Evolutionary conservation across 208 protist genomes (phyloP).

Genomic region (Leishmania turanica): DNA sequence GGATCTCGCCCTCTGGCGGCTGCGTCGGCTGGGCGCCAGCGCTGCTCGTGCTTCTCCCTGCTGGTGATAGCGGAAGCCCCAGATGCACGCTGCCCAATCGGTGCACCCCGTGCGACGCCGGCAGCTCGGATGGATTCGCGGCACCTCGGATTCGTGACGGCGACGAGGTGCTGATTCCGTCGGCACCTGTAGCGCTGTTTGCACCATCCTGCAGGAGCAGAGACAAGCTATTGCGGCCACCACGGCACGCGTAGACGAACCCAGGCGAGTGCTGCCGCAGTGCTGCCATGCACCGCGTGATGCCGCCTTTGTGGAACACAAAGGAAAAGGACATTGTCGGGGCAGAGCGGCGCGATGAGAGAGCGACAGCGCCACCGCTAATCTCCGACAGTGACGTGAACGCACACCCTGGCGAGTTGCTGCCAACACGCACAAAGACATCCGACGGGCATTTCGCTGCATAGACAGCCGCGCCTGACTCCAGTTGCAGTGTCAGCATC

Average conservation of each 20-base stretch:
- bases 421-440: neutral
- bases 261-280: constrained; percentile 22
- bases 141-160: neutral
- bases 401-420: neutral
- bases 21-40: neutral
- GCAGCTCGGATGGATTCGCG: neutral
- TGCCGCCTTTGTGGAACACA: constrained; percentile 43
- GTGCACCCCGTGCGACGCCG: neutral
- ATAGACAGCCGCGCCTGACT: constrained; percentile 20
- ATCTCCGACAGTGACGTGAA: neutral
- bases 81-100: neutral
- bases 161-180: neutral
- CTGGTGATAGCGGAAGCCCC: neutral
- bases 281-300: constrained; percentile 34
- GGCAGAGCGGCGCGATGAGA: neutral
- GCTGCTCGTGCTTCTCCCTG: neutral
- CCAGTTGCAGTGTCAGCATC: constrained; percentile 27
- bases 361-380: neutral
- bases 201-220: neutral
- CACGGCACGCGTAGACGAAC: constrained; percentile 12
- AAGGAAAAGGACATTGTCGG: constrained; percentile 16
- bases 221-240: constrained; percentile 5
- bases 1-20: neutral
- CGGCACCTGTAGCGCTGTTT: neutral
- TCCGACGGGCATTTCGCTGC: constrained; percentile 8